Evolutionary conservation across 345 rosid genomes (phyloP).

Genomic region (Pelargonium nanum): DNA sequence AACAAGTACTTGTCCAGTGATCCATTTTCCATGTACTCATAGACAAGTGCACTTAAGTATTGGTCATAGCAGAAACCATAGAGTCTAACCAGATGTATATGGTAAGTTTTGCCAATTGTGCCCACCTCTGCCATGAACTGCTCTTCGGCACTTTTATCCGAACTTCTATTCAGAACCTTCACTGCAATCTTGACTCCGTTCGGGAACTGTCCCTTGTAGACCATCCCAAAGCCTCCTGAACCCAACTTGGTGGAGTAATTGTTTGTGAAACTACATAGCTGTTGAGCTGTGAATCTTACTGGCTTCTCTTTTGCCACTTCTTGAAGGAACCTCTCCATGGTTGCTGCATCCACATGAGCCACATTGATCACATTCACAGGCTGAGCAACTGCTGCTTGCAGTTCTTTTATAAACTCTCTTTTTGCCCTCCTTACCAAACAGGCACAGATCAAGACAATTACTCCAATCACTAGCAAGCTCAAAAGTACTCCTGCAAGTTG

Average conservation of each 20-base stretch:
- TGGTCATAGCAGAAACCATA: conserved; percentile 13
- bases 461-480: no score
- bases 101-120: conserved; percentile 13
- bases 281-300: conserved; percentile 8
- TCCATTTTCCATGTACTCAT: conserved; percentile 10
- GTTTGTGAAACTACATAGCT: conserved; percentile 1
- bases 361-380: no score
- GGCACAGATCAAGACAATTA: no score
- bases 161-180: conserved; percentile 6
- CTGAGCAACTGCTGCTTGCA: no score
- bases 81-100: conserved; percentile 9
- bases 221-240: conserved; percentile 10
- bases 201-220: conserved; percentile 13
- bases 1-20: conserved; percentile 5
- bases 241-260: conserved; percentile 10
- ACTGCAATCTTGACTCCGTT: conserved; percentile 9
- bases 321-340: no score
- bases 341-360: no score
- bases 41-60: conserved; percentile 3
- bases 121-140: conserved; percentile 17
- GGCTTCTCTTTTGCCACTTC: conserved; percentile 3
- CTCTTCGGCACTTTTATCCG: conserved; percentile 6
- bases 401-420: no score
- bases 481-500: no score
- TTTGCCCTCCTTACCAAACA: no score